Base-by-base conservation (phyloP, 2,329 filamentous ascomycete genomes). In the Alternaria consortialis region DNA sequence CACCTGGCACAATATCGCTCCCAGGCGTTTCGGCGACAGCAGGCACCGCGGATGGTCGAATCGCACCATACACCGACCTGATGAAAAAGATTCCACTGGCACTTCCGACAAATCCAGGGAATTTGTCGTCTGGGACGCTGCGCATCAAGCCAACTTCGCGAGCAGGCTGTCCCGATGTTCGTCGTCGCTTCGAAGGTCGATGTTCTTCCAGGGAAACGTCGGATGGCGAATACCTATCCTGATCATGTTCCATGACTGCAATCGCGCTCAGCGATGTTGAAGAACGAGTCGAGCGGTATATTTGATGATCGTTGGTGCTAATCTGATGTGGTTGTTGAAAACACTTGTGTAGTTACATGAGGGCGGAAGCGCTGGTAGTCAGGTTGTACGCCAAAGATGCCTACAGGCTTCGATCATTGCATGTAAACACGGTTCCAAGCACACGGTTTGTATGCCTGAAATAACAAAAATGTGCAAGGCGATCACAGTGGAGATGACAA, bases 21-120 rank as follows among this genome's bases (percentile, higher is more conserved):
- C 63, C 70, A 7, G 72, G 68, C 15, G 71, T 71, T 29, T 68
- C 65, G 13, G 58, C 59, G 4, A 73, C 74, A 37, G 53, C 15
- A 29, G 52, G 43, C 7, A 52, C 9, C 7, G 44, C 39, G 53
- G 73, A 69, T 36, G 74, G 65, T 53, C 75, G 73, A 31, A 87
- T 79, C 1, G 84, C 80, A 32, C 82, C 74, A 42, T 86, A 86
- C 2, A 87, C 86, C 20, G 83, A 82, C 6, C 84, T 81, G 34
- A 87, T 84, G 66, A 87, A 87, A 66, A 86, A 82, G n/a, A 87
- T 87, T 1, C 86, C 86, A 60, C 85, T 87, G 15, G 84, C 83
- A 52, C 85, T 87, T 4, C 86, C 86, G 5, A 87, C 81, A 56
- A 88, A 88, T 0, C 83, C 84, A 13, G 84, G 82, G 3, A 81